phyloP scores from a whole-genome alignment of 2,329 filamentous ascomycete genomes.

The Chrysosporium queenslandicum region DNA sequence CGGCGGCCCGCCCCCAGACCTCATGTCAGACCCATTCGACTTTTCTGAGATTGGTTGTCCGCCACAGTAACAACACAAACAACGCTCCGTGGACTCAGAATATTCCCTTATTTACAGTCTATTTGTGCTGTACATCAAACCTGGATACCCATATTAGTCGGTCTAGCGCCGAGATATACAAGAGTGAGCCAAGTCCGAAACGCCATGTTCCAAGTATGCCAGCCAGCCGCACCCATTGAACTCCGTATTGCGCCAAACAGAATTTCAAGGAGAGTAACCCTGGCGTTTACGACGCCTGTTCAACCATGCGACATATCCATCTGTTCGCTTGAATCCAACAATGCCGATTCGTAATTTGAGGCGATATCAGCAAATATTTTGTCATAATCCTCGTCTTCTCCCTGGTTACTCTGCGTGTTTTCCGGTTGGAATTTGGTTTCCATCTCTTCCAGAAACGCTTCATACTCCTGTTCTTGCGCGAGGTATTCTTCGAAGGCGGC shows the following conservation, averaged over 20 bases:
- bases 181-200: not conserved
- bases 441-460: slow-evolving; percentile 21
- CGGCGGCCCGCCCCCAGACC: slow-evolving; percentile 78
- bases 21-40: slow-evolving; percentile 56
- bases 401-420: slow-evolving; percentile 9
- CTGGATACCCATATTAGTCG: slow-evolving; percentile 10
- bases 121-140: slow-evolving; percentile 11
- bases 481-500: slow-evolving; percentile 30
- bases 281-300: not conserved
- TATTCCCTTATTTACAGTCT: not conserved
- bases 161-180: not conserved
- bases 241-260: too few relatives aligned
- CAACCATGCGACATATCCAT: slow-evolving; percentile 33
- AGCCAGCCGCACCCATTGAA: too few relatives aligned
- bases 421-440: slow-evolving; percentile 12
- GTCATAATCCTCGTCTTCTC: slow-evolving; percentile 53
- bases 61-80: slow-evolving; percentile 43
- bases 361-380: slow-evolving; percentile 56
- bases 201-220: not conserved
- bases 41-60: slow-evolving; percentile 61
- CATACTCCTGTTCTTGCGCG: slow-evolving; percentile 16
- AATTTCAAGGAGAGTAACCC: not conserved
- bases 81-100: not conserved
- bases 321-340: slow-evolving; percentile 21
- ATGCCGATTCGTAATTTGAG: slow-evolving; percentile 33